phyloP scores from a whole-genome alignment of 352 stramenopile genomes.

The Phytophthora cactorum region DNA sequence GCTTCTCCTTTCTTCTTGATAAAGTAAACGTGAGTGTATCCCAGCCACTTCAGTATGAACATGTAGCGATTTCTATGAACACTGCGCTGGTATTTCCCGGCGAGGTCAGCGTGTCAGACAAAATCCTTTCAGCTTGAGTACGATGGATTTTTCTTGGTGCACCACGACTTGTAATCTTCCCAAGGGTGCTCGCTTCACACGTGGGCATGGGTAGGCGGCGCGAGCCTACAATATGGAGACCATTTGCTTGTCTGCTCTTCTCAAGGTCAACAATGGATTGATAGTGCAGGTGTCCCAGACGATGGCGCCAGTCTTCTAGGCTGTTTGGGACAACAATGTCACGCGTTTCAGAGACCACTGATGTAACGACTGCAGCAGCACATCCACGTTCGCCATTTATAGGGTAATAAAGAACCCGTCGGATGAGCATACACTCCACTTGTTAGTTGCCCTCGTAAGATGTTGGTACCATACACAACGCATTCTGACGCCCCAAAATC shows the following conservation, averaged over 20 bases:
- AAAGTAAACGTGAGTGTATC: too few species aligned
- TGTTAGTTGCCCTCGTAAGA: background rate
- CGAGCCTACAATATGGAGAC: background rate
- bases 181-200: background rate
- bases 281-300: constrained; percentile 1
- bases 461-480: background rate
- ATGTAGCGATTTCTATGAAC: too few species aligned
- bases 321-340: background rate
- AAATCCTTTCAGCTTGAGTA: background rate
- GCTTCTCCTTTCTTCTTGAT: background rate
- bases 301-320: background rate
- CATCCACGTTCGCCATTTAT: background rate
- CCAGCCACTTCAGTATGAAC: too few species aligned
- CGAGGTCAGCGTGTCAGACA: too few species aligned
- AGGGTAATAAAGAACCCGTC: too few species aligned
- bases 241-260: background rate
- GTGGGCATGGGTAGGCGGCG: background rate
- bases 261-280: constrained; percentile 8
- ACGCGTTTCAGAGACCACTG: too few species aligned
- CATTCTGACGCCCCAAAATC: background rate
- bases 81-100: too few species aligned
- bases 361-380: too few species aligned
- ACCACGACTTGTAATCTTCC: background rate
- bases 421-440: background rate
- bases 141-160: background rate